Base-by-base conservation (phyloP, 257 asterid genomes). In the Solanum microdontum region DNA sequence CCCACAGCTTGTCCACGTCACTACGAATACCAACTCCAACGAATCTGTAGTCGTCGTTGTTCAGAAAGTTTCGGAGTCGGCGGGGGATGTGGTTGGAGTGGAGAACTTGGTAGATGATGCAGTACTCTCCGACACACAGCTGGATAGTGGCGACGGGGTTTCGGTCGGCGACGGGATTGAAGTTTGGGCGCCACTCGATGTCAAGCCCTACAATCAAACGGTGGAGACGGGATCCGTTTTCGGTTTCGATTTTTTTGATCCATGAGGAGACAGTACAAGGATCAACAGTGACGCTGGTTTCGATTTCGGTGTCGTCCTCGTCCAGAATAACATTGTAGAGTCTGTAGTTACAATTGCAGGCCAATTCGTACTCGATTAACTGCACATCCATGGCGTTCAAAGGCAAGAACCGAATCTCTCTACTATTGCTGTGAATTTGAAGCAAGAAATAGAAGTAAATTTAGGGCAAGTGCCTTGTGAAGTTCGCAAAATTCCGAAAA, bases 101-200 rank as follows among this genome's bases (percentile, higher is more conserved):
- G 19, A 91, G 39, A 21, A 94, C 89, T 51, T 93, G 95, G 89
- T 30, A 90, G 74, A 92, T 88, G 39, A 94, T 92, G 82, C 96
- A 93, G 24, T 89, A 89, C 58, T 51, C 28, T 72, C 92, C 92
- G 64, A 92, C 91, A 87, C 93, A 92, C 43, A 94, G 93, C 87
- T 93, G 96, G 15, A 94, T 91, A 1, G 94, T 93, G 13, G 95
- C 94, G 43, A 66, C 91, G 26, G 94, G 95, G 90, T 91, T 87
- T 64, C 19, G n/a, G 28, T n/a, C 24, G 88, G 88, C 37, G 15
- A 10, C 12, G 24, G 24, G 88, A 26, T 36, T 75, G 91, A 12
- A 87, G 88, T 87, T 39, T 0, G 95, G 94, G n/a, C 92, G 92
- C 95, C 95, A 93, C 89, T 93, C 95, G 74, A 88, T 48, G 88